These are phyloP conservation scores for Claviceps africana DNA, from an alignment of 2,329 filamentous ascomycete species.

Conservation along the genomic window DNA sequence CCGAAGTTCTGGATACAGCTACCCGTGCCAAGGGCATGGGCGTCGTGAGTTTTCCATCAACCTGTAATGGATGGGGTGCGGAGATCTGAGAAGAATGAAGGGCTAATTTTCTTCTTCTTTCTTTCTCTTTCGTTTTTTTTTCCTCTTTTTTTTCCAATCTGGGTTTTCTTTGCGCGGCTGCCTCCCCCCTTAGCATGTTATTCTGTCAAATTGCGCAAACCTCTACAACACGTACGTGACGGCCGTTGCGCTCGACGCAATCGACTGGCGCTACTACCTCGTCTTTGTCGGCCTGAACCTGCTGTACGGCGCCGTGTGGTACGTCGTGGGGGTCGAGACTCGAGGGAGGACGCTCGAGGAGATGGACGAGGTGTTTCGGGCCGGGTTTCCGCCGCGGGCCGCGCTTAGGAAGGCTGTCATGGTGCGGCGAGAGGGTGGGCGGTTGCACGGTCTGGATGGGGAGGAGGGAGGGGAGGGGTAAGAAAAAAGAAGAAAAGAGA, in stretches of 20 bases:
- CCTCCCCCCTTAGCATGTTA: constrained; percentile 10
- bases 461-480: background rate
- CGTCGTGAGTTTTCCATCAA: constrained; percentile 12
- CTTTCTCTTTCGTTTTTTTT: too few relatives aligned
- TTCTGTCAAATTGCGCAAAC: constrained; percentile 18
- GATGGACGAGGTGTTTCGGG: constrained; percentile 26
- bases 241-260: constrained; percentile 16
- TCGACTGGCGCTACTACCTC: constrained; percentile 19
- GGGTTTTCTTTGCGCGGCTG: too few relatives aligned
- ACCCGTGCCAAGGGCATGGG: constrained; percentile 23
- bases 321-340: constrained; percentile 17
- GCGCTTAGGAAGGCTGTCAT: constrained; percentile 20
- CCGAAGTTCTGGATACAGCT: constrained; percentile 18
- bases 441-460: constrained; percentile 7
- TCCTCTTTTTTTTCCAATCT: too few relatives aligned
- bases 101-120: too few relatives aligned
- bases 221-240: constrained; percentile 20
- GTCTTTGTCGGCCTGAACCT: constrained; percentile 19
- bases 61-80: too few relatives aligned
- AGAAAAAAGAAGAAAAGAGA: too few relatives aligned
- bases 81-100: too few relatives aligned
- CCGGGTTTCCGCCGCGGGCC: constrained; percentile 22
- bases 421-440: constrained; percentile 12
- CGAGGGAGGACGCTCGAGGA: constrained; percentile 27
- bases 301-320: constrained; percentile 16